Conservation (phyloP, 202 grass and related monocot genomes). For the Setaria italica region DNA sequence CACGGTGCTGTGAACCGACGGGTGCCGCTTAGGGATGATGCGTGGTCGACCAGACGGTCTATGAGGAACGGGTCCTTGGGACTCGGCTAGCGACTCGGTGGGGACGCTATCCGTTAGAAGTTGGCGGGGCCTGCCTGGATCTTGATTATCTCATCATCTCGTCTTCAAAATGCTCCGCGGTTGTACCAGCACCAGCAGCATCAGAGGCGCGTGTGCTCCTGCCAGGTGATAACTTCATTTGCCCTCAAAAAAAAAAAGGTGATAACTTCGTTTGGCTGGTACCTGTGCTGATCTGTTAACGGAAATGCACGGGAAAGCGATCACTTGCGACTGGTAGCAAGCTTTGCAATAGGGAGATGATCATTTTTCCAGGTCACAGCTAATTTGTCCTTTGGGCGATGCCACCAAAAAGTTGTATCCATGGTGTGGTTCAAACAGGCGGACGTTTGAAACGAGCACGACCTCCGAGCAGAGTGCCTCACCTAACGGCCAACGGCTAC, state of each 20-base stretch:
- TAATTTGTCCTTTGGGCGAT: not conserved
- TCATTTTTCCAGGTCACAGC: not conserved
- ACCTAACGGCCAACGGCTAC: conserved; percentile 37
- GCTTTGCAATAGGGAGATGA: not conserved
- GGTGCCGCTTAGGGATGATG: too few species aligned
- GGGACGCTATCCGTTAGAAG: conserved; percentile 40
- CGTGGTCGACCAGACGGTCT: not conserved
- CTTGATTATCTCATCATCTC: conserved; percentile 40
- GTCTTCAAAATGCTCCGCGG: not conserved
- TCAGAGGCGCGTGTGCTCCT: not conserved
- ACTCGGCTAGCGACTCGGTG: not conserved
- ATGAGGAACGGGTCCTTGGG: not conserved
- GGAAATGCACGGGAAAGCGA: not conserved
- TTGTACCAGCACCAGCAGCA: not conserved
- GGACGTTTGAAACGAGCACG: not conserved
- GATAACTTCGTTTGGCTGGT: not conserved
- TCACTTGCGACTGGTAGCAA: not conserved
- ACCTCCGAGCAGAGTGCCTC: not conserved
- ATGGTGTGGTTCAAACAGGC: conserved; percentile 3
- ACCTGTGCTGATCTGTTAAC: not conserved
- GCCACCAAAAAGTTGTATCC: too few species aligned
- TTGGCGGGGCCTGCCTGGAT: conserved; percentile 1
- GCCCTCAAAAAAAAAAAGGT: too few species aligned
- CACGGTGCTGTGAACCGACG: conserved; percentile 11
- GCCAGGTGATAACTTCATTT: not conserved